Base-by-base conservation (phyloP, 805 yeast genomes). In the Cyberlindnera samutprakarnensis region DNA sequence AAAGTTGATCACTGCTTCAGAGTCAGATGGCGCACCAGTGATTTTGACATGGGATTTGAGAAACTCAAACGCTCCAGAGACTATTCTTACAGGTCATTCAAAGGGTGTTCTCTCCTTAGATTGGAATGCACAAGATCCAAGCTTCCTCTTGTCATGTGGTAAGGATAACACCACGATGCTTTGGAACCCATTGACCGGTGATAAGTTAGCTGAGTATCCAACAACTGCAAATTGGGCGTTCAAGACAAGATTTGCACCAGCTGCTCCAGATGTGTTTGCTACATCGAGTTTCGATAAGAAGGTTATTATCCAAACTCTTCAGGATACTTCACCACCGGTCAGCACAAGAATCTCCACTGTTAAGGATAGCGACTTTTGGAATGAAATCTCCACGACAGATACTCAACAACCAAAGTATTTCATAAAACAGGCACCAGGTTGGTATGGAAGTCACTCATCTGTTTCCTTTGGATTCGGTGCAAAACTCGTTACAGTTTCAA, bases 401-500 rank as follows among this genome's bases (percentile, higher is more conserved):
- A 70, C 79, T 19, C 79, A 70, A 48, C 84, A 79, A 44, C 92
- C 96, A 9, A 72, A 73, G 22, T 78, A 79, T 45, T 70, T 70
- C 25, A 66, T 73, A 19, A 65, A 70, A 41, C 95, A 87, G 59
- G 92, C 96, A 14, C 98, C 99, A 30, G 57, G 65, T 37, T 92
- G 98, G 98, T 70, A 85, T 39, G 72, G 73, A 40, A 68, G 80
- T 43, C 86, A 86, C 10, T 66, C 72, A 5, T 67, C 79, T 30
- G 95, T 80, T 11, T 63, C 75, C 3, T 92, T 94, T 68, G 97
- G 95, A 0, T 90, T 87, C 61, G 98, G 98, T 39, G 95, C 95
- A 32, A 86, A 85, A 59, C 55, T 92, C 25, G 88, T 81, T 4
- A 56, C 66, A 10, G 75, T 79, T 19, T 47, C 55, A 8, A 58